Evolutionary conservation across 495 filamentous ascomycete species (phyloP).

Genomic region (Cairneyella variabilis): DNA sequence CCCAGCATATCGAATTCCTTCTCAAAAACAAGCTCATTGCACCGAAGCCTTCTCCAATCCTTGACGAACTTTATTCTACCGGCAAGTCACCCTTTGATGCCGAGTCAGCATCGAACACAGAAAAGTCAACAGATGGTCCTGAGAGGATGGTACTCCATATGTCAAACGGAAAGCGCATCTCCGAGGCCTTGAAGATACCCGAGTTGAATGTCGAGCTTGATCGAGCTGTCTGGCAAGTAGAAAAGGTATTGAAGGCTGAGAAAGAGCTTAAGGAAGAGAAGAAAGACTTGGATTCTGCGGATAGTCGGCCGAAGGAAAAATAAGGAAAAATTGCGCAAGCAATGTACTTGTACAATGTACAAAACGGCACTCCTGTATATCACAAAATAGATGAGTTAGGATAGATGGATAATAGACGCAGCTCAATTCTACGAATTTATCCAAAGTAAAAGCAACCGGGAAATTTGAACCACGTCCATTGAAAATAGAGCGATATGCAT

Average conservation of each 20-base stretch:
- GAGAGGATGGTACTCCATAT: slow-evolving; percentile 59
- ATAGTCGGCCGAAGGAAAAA: slow-evolving; percentile 9
- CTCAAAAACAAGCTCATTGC: slow-evolving; percentile 65
- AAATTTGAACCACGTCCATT: too few relatives aligned
- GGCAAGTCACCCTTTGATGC: slow-evolving; percentile 25
- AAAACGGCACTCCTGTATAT: neutral
- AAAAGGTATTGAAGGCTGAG: slow-evolving; percentile 57
- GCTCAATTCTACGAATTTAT: too few relatives aligned
- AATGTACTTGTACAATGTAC: neutral
- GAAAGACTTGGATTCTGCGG: slow-evolving; percentile 13
- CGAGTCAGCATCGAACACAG: neutral
- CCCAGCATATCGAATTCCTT: slow-evolving; percentile 79
- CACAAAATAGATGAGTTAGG: neutral
- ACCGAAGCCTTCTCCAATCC: slow-evolving; percentile 52
- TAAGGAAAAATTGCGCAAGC: neutral
- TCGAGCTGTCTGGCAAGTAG: slow-evolving; percentile 82
- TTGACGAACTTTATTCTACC: slow-evolving; percentile 70
- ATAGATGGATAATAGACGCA: too few relatives aligned
- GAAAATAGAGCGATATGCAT: too few relatives aligned
- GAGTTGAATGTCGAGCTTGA: slow-evolving; percentile 87
- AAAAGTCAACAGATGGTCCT: slow-evolving; percentile 22
- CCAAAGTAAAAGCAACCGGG: too few relatives aligned
- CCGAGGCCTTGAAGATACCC: slow-evolving; percentile 68
- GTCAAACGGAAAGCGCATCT: slow-evolving; percentile 59
- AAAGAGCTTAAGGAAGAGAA: slow-evolving; percentile 29